A percentile compares a stretch with the other conserved stretches of the same genome.
phyloP scores from a whole-genome alignment of 495 filamentous ascomycete species.

The Annulohypoxylon stygium region DNA sequence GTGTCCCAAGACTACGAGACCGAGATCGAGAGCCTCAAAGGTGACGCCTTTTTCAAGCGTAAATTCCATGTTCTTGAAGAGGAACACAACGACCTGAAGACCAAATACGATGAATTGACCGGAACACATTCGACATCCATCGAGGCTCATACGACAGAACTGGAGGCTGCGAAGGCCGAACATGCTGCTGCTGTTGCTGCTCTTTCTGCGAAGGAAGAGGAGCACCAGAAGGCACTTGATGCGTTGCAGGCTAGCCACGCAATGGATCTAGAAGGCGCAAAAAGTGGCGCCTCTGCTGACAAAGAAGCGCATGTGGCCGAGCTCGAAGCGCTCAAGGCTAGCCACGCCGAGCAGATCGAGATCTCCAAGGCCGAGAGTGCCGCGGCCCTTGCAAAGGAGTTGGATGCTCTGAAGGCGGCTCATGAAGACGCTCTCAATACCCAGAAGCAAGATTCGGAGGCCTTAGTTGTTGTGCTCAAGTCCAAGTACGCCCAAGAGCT shows the following conservation, averaged over 20 bases:
- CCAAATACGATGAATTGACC: slow-evolving; percentile 48
- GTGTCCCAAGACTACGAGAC: slow-evolving; percentile 67
- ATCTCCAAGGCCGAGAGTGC: slow-evolving; percentile 57
- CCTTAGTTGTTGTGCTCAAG: slow-evolving; percentile 56
- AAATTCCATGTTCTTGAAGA: slow-evolving; percentile 65
- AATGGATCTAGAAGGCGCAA: slow-evolving; percentile 60
- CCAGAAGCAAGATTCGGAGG: slow-evolving; percentile 48
- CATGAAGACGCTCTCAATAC: slow-evolving; percentile 55
- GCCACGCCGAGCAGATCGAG: slow-evolving; percentile 62
- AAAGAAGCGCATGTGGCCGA: slow-evolving; percentile 54
- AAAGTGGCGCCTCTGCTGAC: slow-evolving; percentile 55
- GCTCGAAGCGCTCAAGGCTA: slow-evolving; percentile 61
- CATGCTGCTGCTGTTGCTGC: slow-evolving; percentile 53
- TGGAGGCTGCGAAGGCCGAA: slow-evolving; percentile 56
- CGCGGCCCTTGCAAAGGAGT: slow-evolving; percentile 53
- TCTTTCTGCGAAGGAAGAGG: slow-evolving; percentile 57
- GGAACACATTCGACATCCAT: slow-evolving; percentile 56
- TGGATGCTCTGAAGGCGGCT: slow-evolving; percentile 57
- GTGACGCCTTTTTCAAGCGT: slow-evolving; percentile 67
- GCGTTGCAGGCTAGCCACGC: slow-evolving; percentile 60
- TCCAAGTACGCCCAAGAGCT: slow-evolving; percentile 54
- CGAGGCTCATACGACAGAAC: slow-evolving; percentile 53
- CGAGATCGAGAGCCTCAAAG: slow-evolving; percentile 69
- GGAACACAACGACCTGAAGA: slow-evolving; percentile 59
- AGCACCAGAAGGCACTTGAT: slow-evolving; percentile 59